Evolutionary conservation across 805 yeast genomes (phyloP).

Genomic region (Ogataea polymorpha): DNA sequence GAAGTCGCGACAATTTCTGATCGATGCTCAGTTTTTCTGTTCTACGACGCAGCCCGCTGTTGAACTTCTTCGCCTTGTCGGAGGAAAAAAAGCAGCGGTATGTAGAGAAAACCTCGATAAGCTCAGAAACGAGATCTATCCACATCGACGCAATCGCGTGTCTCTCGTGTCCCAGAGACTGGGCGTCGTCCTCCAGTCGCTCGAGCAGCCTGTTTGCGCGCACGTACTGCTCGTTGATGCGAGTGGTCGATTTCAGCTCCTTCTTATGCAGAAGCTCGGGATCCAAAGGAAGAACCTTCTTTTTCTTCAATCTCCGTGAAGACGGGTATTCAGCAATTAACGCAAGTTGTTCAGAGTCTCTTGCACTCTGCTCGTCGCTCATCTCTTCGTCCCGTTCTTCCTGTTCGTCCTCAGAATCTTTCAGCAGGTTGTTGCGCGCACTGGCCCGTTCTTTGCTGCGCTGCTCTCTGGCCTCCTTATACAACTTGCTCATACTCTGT

Average conservation of each 20-base stretch:
- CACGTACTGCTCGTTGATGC: slow-evolving; percentile 44
- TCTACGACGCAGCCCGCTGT: slow-evolving; percentile 64
- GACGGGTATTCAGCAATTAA: slow-evolving; percentile 33
- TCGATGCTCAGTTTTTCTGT: slow-evolving; percentile 64
- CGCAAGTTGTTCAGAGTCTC: slow-evolving; percentile 30
- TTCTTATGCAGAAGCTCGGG: slow-evolving; percentile 28
- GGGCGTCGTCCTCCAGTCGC: slow-evolving; percentile 40
- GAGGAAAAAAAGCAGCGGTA: slow-evolving; percentile 76
- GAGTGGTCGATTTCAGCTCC: slow-evolving; percentile 30
- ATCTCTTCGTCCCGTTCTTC: slow-evolving; percentile 20
- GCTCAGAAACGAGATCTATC: slow-evolving; percentile 79
- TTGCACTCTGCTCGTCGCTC: slow-evolving; percentile 18
- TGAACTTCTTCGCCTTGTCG: slow-evolving; percentile 67
- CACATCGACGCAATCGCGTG: slow-evolving; percentile 68
- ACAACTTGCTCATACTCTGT: slow-evolving; percentile 51
- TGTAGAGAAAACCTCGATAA: slow-evolving; percentile 77
- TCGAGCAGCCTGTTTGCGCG: slow-evolving; percentile 49
- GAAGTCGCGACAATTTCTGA: slow-evolving; percentile 66
- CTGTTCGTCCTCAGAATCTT: slow-evolving; percentile 19
- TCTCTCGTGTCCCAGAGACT: slow-evolving; percentile 32
- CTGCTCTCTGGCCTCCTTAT: slow-evolving; percentile 51
- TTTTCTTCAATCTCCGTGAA: slow-evolving; percentile 20
- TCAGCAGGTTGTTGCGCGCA: slow-evolving; percentile 25
- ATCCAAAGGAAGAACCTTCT: slow-evolving; percentile 22
- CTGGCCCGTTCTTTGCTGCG: slow-evolving; percentile 32